Conservation (phyloP, 306 rosid species). For the Medicago lupulina region DNA sequence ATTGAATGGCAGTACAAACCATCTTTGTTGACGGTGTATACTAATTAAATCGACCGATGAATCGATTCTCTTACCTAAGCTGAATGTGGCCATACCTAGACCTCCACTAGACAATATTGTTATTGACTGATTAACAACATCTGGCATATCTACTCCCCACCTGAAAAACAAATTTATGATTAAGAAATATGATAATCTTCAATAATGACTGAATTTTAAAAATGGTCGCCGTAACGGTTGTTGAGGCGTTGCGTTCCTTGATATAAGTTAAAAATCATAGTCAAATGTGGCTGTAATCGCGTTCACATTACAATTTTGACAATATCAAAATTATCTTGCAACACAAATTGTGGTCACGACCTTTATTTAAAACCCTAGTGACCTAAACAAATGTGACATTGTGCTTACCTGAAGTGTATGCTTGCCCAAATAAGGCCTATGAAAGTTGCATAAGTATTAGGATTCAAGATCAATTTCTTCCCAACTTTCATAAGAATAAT, state of each 20-base stretch:
- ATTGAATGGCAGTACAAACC: neutral
- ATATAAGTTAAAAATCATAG: neutral
- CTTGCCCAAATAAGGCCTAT: conserved; percentile 83
- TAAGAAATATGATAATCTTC: neutral
- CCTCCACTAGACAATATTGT: conserved; percentile 76
- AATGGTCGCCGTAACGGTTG: neutral
- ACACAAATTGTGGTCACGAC: neutral
- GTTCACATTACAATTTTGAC: neutral
- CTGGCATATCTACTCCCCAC: conserved; percentile 83
- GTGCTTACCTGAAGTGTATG: conserved; percentile 73
- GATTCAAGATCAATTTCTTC: conserved; percentile 72
- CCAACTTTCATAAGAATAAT: conserved; percentile 74
- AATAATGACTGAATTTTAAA: neutral
- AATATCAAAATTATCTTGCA: neutral
- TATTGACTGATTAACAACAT: conserved; percentile 67
- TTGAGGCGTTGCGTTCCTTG: neutral
- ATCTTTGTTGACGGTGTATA: neutral
- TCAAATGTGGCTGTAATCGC: neutral
- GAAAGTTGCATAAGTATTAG: conserved; percentile 91
- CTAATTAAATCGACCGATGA: neutral
- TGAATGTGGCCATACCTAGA: conserved; percentile 96
- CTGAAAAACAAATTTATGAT: conserved; percentile 52
- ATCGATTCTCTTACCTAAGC: conserved; percentile 74
- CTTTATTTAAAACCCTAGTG: neutral
- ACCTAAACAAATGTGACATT: conserved; percentile 1